Conservation (phyloP, 2,329 filamentous ascomycete genomes). For the Colletotrichum sp. region DNA sequence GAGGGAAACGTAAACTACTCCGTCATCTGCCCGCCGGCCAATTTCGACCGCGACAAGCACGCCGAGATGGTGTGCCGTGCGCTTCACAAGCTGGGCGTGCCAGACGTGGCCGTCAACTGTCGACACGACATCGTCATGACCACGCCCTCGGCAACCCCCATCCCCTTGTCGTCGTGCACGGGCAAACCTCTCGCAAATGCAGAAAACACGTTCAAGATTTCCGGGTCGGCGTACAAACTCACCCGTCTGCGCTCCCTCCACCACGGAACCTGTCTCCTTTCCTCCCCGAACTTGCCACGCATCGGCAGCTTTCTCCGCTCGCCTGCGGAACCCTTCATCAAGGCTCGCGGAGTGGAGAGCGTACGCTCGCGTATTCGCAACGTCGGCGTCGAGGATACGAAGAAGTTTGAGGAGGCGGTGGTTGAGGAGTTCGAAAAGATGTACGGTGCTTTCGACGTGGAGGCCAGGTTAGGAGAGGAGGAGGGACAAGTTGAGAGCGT, state of each 20-base stretch:
- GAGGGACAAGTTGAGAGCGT: constrained; percentile 56
- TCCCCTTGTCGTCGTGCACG: background rate
- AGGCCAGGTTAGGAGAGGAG: constrained; percentile 49
- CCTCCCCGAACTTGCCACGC: constrained; percentile 73
- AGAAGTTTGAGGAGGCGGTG: constrained; percentile 58
- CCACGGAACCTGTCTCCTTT: constrained; percentile 88
- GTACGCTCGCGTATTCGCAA: constrained; percentile 87
- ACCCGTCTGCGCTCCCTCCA: constrained; percentile 83
- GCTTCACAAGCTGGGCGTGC: constrained; percentile 63
- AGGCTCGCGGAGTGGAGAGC: constrained; percentile 87
- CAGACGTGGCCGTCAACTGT: constrained; percentile 77
- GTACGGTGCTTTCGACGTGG: constrained; percentile 57
- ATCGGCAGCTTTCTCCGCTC: constrained; percentile 77
- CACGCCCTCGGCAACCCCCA: constrained; percentile 21
- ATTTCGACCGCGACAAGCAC: constrained; percentile 85
- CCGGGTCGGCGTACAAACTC: constrained; percentile 94
- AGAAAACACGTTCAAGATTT: constrained; percentile 72
- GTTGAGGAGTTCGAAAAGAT: constrained; percentile 69
- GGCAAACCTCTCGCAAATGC: background rate
- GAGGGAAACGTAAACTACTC: constrained; percentile 93
- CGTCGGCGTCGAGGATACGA: constrained; percentile 59
- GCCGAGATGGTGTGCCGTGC: constrained; percentile 94
- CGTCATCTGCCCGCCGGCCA: constrained; percentile 79
- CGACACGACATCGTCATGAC: constrained; percentile 92
- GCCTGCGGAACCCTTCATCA: constrained; percentile 78